Percentiles rank a stretch among this genome's conserved stretches.
Conservation (phyloP, 345 rosid genomes). For the Pistacia atlantica region DNA sequence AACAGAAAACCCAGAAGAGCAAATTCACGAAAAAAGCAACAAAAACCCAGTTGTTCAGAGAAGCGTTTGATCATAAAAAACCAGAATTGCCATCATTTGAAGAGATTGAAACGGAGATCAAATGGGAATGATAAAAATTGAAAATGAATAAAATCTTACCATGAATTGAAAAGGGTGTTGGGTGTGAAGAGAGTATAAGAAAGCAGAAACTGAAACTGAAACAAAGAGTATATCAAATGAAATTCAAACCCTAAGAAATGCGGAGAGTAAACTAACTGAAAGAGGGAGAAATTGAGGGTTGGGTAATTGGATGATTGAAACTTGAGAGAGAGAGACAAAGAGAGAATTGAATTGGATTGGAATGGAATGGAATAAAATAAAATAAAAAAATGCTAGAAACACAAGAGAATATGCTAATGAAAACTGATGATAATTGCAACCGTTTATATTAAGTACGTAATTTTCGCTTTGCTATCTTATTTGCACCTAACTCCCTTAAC, state of each 20-base stretch:
- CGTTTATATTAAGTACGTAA: too few relatives aligned
- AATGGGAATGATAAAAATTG: background rate
- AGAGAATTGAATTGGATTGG: background rate
- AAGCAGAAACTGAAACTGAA: background rate
- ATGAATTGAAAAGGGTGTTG: background rate
- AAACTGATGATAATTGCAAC: background rate
- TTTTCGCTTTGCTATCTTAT: background rate
- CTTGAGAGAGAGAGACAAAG: background rate
- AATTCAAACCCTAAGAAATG: conserved; percentile 8
- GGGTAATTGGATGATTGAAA: background rate
- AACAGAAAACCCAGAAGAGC: background rate
- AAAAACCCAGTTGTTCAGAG: background rate
- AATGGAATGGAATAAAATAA: background rate
- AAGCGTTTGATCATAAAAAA: background rate
- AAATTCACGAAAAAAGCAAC: background rate
- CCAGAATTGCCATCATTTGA: background rate
- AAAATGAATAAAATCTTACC: conserved; percentile 8
- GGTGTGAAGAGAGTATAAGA: background rate
- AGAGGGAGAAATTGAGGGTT: background rate
- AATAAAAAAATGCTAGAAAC: background rate
- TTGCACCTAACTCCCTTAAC: conserved; percentile 4
- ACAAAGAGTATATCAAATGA: background rate
- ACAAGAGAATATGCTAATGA: background rate
- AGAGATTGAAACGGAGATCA: background rate
- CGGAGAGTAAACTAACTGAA: background rate